Base-by-base conservation (phyloP, 140 eudicot species). In the Oenanthe javanica region DNA sequence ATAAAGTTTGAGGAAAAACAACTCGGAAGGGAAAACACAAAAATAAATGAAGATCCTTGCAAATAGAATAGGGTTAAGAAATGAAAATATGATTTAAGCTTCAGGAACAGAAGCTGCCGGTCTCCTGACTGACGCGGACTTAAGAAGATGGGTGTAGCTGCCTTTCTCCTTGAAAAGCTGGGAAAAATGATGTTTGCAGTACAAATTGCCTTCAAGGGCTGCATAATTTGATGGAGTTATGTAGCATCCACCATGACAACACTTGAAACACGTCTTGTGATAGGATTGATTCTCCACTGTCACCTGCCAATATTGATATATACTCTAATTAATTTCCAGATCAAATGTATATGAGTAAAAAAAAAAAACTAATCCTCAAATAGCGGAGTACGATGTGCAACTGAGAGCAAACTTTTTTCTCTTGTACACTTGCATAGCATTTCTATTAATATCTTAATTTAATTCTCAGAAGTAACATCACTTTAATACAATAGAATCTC, bases 81-180 rank as follows among this genome's bases (percentile, higher is more conserved):
- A 4, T 67, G 74, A 67, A 67, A 67, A 31, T 13, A 1, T 67
- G 49, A 42, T n/a, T 84, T 83, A 91, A 70, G 93, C 84, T 43
- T 93, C 93, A 3, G 96, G 86, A 77, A 88, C 80, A 5, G 90
- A 72, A 49, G 95, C 86, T 49, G 96, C 85, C 49, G 88, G 69
- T 21, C 95, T 91, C 86, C 87, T 94, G 77, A 94, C 87, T 21
- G 99, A 94, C 2, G 99, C 97, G 42, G 99, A 92, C 81, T 92
- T 92, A 80, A 92, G 85, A 51, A 94, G 84, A 84, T 94, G 99
- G 86, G 89, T 93, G 93, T 94, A 94, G 87, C 97, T 94, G n/a
- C 99, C 99, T 85, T 94, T 94, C 85, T 94, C 99, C 90, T 93
- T 92, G 84, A 94, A 94, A 49, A 94, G 93, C 90, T 94, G 99